Evolutionary conservation across 306 rosid genomes (phyloP).

Genomic region (Quercus aquifolioides): DNA sequence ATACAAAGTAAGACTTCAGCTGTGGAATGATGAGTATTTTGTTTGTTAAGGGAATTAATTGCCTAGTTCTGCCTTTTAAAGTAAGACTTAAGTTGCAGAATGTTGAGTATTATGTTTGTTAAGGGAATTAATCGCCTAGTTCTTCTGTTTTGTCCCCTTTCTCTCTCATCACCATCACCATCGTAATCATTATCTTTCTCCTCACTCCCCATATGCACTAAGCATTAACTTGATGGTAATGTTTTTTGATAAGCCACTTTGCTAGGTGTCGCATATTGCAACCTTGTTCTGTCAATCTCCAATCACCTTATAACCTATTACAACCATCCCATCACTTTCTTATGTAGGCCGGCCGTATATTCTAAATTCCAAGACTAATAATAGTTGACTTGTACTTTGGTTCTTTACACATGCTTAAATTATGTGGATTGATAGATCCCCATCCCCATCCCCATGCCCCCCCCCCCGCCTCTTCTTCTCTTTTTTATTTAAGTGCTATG

Average conservation of each 20-base stretch:
- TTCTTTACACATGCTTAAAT: background rate
- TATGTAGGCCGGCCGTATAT: background rate
- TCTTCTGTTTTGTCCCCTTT: background rate
- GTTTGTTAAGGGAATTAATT: background rate
- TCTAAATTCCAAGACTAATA: background rate
- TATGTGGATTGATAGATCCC: background rate
- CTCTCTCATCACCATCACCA: background rate
- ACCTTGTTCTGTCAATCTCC: background rate
- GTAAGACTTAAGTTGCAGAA: background rate
- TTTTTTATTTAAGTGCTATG: background rate
- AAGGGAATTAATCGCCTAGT: background rate
- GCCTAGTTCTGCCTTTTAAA: background rate
- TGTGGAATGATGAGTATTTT: background rate
- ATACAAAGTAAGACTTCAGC: background rate
- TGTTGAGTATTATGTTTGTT: background rate
- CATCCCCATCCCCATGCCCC: background rate
- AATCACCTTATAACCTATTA: background rate
- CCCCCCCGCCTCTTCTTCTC: fast-evolving
- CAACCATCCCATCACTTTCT: background rate
- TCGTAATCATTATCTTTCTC: background rate
- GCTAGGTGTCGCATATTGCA: background rate
- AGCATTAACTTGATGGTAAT: background rate
- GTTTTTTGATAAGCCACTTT: background rate
- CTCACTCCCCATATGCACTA: background rate
- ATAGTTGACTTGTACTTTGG: background rate